Conservation (phyloP, 345 rosid genomes). For the Linum trigynum region DNA sequence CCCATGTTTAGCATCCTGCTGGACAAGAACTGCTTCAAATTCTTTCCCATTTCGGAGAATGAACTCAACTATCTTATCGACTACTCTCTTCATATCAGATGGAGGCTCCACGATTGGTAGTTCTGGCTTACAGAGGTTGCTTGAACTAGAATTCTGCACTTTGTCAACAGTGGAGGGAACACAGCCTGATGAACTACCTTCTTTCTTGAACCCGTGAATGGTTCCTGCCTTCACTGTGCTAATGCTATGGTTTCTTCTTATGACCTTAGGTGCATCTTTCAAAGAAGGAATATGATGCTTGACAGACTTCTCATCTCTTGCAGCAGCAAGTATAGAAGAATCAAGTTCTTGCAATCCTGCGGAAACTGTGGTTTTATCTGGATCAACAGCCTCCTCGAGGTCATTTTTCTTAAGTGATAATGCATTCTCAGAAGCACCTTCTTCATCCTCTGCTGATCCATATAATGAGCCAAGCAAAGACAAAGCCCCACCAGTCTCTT, state of each 20-base stretch:
- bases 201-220: conserved; percentile 33
- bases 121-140: conserved; percentile 33
- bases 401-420: conserved; percentile 18
- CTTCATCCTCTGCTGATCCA: conserved; percentile 85
- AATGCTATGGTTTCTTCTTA: conserved; percentile 46
- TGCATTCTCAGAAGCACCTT: conserved; percentile 32
- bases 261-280: conserved; percentile 37
- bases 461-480: conserved; percentile 78
- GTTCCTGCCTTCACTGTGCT: conserved; percentile 37
- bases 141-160: conserved; percentile 26
- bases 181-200: conserved; percentile 20
- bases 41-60: conserved; percentile 70
- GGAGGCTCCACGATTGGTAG: conserved; percentile 68
- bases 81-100: conserved; percentile 65
- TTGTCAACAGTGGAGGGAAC: conserved; percentile 25
- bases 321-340: conserved; percentile 18
- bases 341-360: conserved; percentile 31
- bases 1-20: conserved; percentile 71
- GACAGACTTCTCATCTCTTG: conserved; percentile 27
- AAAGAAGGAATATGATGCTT: conserved; percentile 28
- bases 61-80: conserved; percentile 92
- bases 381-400: conserved; percentile 21
- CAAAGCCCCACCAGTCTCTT: conserved; percentile 47
- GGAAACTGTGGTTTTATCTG: conserved; percentile 21
- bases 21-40: conserved; percentile 72